These are phyloP conservation scores for Stemphylium lycopersici DNA, from an alignment of 2,329 filamentous ascomycete species.

Conservation along the genomic window DNA sequence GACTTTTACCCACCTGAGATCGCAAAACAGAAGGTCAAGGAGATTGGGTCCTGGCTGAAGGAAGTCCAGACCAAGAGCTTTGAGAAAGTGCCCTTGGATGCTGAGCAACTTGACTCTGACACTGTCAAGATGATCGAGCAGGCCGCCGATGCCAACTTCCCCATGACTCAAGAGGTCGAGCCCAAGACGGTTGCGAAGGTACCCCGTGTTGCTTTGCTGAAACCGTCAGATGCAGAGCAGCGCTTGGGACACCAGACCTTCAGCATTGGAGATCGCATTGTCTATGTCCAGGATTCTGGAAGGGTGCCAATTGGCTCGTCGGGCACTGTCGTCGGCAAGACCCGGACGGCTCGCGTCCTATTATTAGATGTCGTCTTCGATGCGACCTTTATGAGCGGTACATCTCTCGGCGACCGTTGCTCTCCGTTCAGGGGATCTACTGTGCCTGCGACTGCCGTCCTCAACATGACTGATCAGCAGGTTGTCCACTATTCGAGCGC, in stretches of 20 bases:
- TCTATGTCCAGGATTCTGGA: slow-evolving; percentile 90
- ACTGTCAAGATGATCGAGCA: slow-evolving; percentile 81
- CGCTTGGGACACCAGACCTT: slow-evolving; percentile 86
- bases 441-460: slow-evolving; percentile 82
- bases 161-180: slow-evolving; percentile 49
- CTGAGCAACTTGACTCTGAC: slow-evolving; percentile 92
- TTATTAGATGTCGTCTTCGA: slow-evolving; percentile 94
- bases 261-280: slow-evolving; percentile 83
- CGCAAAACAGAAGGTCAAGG: slow-evolving; percentile 83
- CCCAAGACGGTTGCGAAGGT: slow-evolving; percentile 78
- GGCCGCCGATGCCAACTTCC: slow-evolving; percentile 66
- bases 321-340: slow-evolving; percentile 94
- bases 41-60: slow-evolving; percentile 93
- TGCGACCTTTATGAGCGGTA: slow-evolving; percentile 94
- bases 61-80: slow-evolving; percentile 88
- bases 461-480: slow-evolving; percentile 86
- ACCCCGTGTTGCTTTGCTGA: slow-evolving; percentile 84
- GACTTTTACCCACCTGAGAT: slow-evolving; percentile 81
- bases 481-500: slow-evolving; percentile 71
- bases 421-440: slow-evolving; percentile 94
- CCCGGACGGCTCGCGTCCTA: slow-evolving; percentile 79
- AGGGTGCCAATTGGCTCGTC: slow-evolving; percentile 91
- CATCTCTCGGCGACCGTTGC: slow-evolving; percentile 86
- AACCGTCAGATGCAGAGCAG: slow-evolving; percentile 95
- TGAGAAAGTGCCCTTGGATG: slow-evolving; percentile 93